These are phyloP conservation scores for Metschnikowia lachancei DNA, from an alignment of 805 yeast species.

Conservation along the genomic window DNA sequence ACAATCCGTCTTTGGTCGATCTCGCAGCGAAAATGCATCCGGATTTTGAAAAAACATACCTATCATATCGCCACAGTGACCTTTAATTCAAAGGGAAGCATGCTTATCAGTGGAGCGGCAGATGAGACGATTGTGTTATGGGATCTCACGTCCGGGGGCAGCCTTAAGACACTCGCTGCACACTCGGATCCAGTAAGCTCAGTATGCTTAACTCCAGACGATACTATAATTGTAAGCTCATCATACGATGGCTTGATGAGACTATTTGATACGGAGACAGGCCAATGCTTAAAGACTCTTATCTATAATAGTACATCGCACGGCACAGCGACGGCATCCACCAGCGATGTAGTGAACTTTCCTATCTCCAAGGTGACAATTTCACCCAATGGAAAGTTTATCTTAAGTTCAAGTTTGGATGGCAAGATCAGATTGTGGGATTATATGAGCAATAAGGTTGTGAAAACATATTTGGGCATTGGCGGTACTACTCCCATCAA, in stretches of 20 bases:
- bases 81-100: constrained; percentile 72
- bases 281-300: constrained; percentile 87
- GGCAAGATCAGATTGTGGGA: constrained; percentile 83
- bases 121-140: constrained; percentile 91
- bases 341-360: constrained; percentile 46
- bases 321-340: constrained; percentile 57
- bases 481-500: constrained; percentile 33
- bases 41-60: constrained; percentile 71
- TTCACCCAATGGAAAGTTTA: constrained; percentile 76
- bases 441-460: constrained; percentile 74
- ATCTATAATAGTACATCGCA: constrained; percentile 70
- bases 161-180: constrained; percentile 79
- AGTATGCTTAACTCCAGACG: constrained; percentile 71
- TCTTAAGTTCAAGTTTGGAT: constrained; percentile 76
- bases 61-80: constrained; percentile 74
- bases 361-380: constrained; percentile 75
- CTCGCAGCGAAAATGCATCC: constrained; percentile 46
- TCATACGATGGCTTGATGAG: constrained; percentile 91
- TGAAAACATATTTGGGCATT: constrained; percentile 59
- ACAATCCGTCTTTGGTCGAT: constrained; percentile 74
- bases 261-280: constrained; percentile 81
- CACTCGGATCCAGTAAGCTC: constrained; percentile 88
- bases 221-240: constrained; percentile 79
- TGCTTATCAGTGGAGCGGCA: constrained; percentile 77
- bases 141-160: constrained; percentile 72